phyloP scores from a whole-genome alignment of 305 asterid species.

The Fraxinus latifolia region DNA sequence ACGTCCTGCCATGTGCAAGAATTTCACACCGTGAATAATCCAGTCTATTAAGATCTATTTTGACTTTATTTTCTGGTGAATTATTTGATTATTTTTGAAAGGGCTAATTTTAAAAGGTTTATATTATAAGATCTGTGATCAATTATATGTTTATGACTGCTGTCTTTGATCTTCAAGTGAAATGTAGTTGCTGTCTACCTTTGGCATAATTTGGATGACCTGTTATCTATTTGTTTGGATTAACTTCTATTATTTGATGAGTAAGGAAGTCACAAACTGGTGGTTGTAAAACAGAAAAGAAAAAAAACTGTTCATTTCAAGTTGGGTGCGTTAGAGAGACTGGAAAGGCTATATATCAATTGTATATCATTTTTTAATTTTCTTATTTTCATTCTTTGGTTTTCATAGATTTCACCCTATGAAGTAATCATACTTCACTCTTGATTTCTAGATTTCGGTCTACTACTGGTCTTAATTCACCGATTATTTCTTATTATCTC shows the following conservation, averaged over 20 bases:
- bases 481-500: background rate
- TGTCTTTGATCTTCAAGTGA: background rate
- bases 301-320: background rate
- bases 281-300: background rate
- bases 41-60: background rate
- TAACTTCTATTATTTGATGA: background rate
- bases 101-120: background rate
- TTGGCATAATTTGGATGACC: background rate
- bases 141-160: background rate
- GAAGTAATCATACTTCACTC: background rate
- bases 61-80: background rate
- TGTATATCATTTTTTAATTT: background rate
- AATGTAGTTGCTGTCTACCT: background rate
- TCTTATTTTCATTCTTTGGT: background rate
- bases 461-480: background rate
- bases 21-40: background rate
- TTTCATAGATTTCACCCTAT: background rate
- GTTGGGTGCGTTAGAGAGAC: background rate
- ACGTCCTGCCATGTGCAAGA: background rate
- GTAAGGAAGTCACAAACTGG: conserved; percentile 7
- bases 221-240: conserved; percentile 1
- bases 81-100: conserved; percentile 3
- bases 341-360: background rate
- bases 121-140: background rate
- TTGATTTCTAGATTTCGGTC: background rate